Evolutionary conservation across 2,329 filamentous ascomycete species (phyloP).

Genomic region (Fusarium multiceps): DNA sequence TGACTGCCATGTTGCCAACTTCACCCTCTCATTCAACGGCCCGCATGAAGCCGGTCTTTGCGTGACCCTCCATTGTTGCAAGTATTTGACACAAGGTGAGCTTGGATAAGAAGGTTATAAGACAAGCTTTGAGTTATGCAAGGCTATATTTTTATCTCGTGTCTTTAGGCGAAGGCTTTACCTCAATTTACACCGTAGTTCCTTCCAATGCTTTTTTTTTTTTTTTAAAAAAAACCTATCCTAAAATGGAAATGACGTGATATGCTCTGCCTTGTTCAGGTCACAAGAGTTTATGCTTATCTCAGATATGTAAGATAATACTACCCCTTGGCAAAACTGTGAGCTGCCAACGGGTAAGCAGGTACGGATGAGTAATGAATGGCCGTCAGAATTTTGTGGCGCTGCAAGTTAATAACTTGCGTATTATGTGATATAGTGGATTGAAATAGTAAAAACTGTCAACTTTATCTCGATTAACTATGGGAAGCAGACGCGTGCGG

Average conservation of each 20-base stretch:
- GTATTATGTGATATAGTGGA: too few species aligned
- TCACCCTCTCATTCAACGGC: constrained; percentile 23
- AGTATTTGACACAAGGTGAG: fast-evolving
- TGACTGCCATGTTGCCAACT: constrained; percentile 18
- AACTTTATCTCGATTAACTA: too few species aligned
- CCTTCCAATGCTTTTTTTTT: fast-evolving
- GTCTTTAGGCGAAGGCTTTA: fast-evolving
- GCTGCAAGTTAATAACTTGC: too few species aligned
- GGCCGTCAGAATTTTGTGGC: not conserved
- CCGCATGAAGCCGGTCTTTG: constrained; percentile 11
- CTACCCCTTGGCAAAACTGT: not conserved
- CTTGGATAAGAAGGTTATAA: too few species aligned
- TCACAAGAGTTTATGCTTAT: constrained; percentile 11
- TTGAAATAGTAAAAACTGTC: too few species aligned
- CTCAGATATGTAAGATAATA: constrained; percentile 12
- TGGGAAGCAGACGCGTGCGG: too few species aligned
- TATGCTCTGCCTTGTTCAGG: not conserved
- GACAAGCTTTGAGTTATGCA: too few species aligned
- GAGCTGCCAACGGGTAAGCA: not conserved
- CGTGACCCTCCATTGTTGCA: not conserved
- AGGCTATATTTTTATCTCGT: not conserved
- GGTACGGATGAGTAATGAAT: not conserved
- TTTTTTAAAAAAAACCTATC: fast-evolving
- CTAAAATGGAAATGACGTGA: not conserved
- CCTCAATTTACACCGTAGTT: too few species aligned